Base-by-base conservation (phyloP, 1,284 basidiomycete species). In the Trichosporon sp. region DNA sequence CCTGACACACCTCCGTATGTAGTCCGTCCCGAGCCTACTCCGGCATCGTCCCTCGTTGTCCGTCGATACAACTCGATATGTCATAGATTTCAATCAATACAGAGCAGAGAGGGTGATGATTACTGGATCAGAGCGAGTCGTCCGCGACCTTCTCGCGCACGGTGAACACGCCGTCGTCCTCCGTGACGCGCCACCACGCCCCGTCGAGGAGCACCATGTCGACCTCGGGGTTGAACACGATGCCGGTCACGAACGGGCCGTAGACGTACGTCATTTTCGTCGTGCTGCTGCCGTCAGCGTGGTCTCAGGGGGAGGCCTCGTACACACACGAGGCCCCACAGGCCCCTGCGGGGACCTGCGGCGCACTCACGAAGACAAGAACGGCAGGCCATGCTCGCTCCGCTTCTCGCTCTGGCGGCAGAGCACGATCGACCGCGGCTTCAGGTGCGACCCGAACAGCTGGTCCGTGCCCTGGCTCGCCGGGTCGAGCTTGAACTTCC, bases 141-240 rank as follows among this genome's bases (percentile, higher is more conserved):
- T 64, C 65, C 31, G 51, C 65, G 21, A 72, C 67, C 51, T 58
- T 68, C 65, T 70, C 72, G 31, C 69, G 67, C n/a, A 73, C 29
- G 6, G 69, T 70, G 65, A 70, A 73, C 27, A 60, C 47, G n/a
- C 67, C 65, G 13, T 69, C 69, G 1, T 70, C 72, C 18, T 67
- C 65, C n/a, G 60, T 63, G 56, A 47, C 53, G 34, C 69, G 67
- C 72, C 72, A 73, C 72, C 72, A 73, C 7, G 60, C 56, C 7
- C 60, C 65, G 56, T 73, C 72, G 11, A 73, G 65, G 4, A 70
- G 65, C 11, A 73, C 62, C 69, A 73, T 70, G 65, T 73, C 72
- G 18, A 73, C 69, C 7, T 70, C 67, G 18, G 64, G 60, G 35
- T 47, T 65, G 44, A 60, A 58, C 18, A 70, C 25, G 7, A 72